These are phyloP conservation scores for Scutellaria galericulata DNA, from an alignment of 257 asterid genomes.

Conservation along the genomic window DNA sequence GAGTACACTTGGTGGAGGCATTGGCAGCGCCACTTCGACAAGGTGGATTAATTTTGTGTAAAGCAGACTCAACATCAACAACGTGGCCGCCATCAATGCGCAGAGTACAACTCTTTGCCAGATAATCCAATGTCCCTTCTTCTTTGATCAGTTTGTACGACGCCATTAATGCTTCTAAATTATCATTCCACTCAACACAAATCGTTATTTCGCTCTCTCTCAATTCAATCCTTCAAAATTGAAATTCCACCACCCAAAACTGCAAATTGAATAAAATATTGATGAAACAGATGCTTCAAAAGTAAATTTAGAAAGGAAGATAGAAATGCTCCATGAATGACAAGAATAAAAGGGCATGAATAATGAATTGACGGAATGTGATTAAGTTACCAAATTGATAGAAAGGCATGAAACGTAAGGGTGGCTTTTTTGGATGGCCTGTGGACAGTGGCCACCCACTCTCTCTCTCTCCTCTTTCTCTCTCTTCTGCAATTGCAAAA, in stretches of 20 bases:
- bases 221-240: slow-evolving; percentile 14
- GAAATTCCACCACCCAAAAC: slow-evolving; percentile 17
- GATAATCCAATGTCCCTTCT: slow-evolving; percentile 36
- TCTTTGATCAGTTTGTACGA: slow-evolving; percentile 51
- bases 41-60: slow-evolving; percentile 30
- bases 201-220: neutral
- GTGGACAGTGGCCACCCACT: slow-evolving; percentile 41
- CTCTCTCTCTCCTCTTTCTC: slow-evolving; percentile 20
- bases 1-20: slow-evolving; percentile 32
- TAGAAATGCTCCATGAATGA: neutral
- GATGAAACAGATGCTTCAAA: neutral
- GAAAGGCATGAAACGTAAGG: slow-evolving; percentile 30
- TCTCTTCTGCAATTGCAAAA: slow-evolving; percentile 31
- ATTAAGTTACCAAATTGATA: slow-evolving; percentile 20
- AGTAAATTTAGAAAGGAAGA: slow-evolving; percentile 1
- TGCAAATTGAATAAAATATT: neutral
- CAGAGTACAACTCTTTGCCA: slow-evolving; percentile 34
- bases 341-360: neutral
- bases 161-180: slow-evolving; percentile 36
- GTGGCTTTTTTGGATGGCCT: slow-evolving; percentile 37
- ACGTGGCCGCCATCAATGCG: slow-evolving; percentile 30
- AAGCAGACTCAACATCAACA: slow-evolving; percentile 39
- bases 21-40: slow-evolving; percentile 8
- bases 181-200: neutral
- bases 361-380: neutral